Evolutionary conservation across 768 basidiomycete genomes (phyloP), one percentile per base, ranked within the genome.

Genomic region (Boletus eberwhitei): DNA sequence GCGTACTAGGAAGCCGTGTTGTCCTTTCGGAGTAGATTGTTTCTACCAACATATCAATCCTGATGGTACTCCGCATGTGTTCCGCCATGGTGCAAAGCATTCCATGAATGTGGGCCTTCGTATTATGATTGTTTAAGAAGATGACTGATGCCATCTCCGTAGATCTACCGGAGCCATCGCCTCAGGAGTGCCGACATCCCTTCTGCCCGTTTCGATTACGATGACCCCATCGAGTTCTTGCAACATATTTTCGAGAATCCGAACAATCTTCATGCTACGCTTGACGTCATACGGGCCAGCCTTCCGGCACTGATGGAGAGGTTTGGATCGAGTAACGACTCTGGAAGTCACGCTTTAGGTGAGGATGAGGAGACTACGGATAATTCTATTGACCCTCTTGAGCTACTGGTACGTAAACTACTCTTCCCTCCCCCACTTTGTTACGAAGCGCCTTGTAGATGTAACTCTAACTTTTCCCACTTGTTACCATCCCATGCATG

Each of bases 1-100:
- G 37, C 66, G 68, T 8, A 68, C 70, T 42, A 62, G 63, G 16
- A 75, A 73, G 44, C 84, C 84, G 1, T 79, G 79, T 50, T 93
- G 90, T 69, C 90, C 88, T 1, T 93, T 88, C 59, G 90, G 90
- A 40, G 75, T 76, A 45, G 90, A 92, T 54, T 93, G 90, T 65
- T 90, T 93, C 67, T 93, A 90, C 64, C 79, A 82, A 60, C 90
- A 93, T 64, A 60, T 73, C 46, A 84, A 86, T 24, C 70, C 73
- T 0, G 89, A 91, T 59, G 90, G 89, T 12, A 81, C 86, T 9
- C 74, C 75, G 0, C 75, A 82, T 58, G 60, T 79, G 2, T 87
- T 87, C 61, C 60, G 66, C 37, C 70, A 80, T 39, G 88, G 87
- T 7, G 77, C 77, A 21, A 79, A 80, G 34, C 69, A 72, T 21